Evolutionary conservation across 2,329 filamentous ascomycete genomes (phyloP).

Genomic region (Aureobasidium uvarum): DNA sequence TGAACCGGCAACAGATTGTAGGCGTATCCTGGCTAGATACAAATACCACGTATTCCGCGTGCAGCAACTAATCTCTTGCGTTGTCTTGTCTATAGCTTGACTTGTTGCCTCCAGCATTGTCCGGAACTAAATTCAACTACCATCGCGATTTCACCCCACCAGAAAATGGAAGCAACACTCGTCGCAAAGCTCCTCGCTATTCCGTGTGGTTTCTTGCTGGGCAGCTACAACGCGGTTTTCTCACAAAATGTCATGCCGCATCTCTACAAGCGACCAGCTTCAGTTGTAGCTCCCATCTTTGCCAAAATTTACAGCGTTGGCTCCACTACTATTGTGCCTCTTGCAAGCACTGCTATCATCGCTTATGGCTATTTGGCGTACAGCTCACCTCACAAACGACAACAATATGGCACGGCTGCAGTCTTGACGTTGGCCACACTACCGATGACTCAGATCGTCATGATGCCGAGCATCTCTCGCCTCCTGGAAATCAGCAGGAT

Average conservation of each 20-base stretch:
- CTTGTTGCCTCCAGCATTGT: too few species aligned
- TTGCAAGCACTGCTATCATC: not conserved
- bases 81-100: not conserved
- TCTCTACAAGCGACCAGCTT: not conserved
- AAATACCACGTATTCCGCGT: not conserved
- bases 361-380: not conserved
- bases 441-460: not conserved
- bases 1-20: not conserved
- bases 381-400: not conserved
- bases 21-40: too few species aligned
- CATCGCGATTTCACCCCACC: not conserved
- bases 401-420: not conserved
- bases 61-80: not conserved
- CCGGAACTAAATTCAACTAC: not conserved
- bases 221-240: not conserved
- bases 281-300: not conserved
- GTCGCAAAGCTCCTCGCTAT: not conserved
- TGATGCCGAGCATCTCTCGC: not conserved
- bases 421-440: not conserved
- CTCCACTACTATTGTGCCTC: not conserved
- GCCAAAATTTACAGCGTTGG: not conserved
- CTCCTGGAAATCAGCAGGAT: not conserved
- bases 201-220: not conserved
- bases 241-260: not conserved
- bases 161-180: not conserved